Conservation (phyloP, 148 eudicot genomes). For the Rhododendron simsii region DNA sequence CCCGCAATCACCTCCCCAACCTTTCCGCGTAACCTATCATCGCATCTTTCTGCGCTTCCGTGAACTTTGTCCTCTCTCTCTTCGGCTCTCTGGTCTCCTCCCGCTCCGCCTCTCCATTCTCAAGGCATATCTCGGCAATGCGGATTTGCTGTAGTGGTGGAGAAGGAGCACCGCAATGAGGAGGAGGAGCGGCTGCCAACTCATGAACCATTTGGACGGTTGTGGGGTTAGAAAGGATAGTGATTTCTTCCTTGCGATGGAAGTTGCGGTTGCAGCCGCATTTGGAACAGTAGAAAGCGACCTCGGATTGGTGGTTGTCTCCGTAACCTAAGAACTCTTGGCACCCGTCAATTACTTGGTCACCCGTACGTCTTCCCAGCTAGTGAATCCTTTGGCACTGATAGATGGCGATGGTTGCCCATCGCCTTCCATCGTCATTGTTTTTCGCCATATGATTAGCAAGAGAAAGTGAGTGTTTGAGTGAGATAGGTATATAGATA, state of each 20-base stretch:
- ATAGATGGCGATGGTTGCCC: background rate
- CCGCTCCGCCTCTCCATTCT: background rate
- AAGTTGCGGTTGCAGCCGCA: background rate
- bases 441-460: background rate
- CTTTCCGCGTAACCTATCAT: background rate
- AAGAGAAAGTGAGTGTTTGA: background rate
- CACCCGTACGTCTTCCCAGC: background rate
- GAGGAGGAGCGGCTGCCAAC: background rate
- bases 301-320: too few relatives aligned
- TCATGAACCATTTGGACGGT: background rate
- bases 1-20: background rate
- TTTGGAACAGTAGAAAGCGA: background rate
- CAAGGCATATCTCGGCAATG: background rate
- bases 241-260: background rate
- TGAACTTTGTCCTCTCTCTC: background rate
- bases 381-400: background rate
- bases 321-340: background rate
- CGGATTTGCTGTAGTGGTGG: background rate
- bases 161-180: background rate
- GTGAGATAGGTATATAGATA: too few relatives aligned
- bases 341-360: background rate
- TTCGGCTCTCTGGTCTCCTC: background rate
- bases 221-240: background rate
- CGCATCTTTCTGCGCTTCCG: background rate
- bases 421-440: too few relatives aligned